Evolutionary conservation across 1,284 basidiomycete genomes (phyloP), one percentile per base, ranked within the genome.

Genomic region (Pseudozyma sp.): DNA sequence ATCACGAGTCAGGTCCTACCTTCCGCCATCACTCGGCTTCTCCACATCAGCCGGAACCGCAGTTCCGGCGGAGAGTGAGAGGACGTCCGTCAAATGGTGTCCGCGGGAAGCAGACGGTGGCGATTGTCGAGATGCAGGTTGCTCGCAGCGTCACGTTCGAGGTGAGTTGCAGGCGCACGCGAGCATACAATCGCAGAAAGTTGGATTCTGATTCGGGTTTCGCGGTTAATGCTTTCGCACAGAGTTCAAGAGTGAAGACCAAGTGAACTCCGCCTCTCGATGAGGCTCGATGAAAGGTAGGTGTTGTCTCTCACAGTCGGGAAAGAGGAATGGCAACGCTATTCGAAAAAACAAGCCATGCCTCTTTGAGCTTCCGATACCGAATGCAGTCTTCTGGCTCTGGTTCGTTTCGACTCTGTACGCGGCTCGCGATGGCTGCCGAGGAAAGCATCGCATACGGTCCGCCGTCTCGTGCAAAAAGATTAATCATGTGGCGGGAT

Each of bases 21-120:
- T 68, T 9, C 50, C 54, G 16, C 65, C 65, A 9, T 61, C 65
- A n/a, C 29, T 68, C 0, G 54, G 58, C 14, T 61, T 61, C 24
- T 29, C 43, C 6, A 42, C n/a, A 16, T 7, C 10, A 7, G 3
- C 40, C 5, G 43, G 17, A 24, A 7, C 50, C 14, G 7, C 24
- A 29, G 5, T 47, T n/a, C 16, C 37, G 16, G 16, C 17, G 13
- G 35, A 13, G 19, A 53, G 30, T 5, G 60, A 59, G 37, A 52
- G 67, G 49, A 39, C 44, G 39, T 54, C 55, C 29, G 49, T 69
- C 14, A 60, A 63, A 14, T 69, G 67, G 67, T 69, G 67, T 56
- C 46, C 67, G 4, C 55, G 61, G 30, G 61, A 69, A 24, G 67
- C 67, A n/a, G 60, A 60, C 31, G 67, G 67, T 11, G 42, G 42